These are phyloP conservation scores for Quercus mongolica DNA, from an alignment of 306 rosid species.

Conservation along the genomic window DNA sequence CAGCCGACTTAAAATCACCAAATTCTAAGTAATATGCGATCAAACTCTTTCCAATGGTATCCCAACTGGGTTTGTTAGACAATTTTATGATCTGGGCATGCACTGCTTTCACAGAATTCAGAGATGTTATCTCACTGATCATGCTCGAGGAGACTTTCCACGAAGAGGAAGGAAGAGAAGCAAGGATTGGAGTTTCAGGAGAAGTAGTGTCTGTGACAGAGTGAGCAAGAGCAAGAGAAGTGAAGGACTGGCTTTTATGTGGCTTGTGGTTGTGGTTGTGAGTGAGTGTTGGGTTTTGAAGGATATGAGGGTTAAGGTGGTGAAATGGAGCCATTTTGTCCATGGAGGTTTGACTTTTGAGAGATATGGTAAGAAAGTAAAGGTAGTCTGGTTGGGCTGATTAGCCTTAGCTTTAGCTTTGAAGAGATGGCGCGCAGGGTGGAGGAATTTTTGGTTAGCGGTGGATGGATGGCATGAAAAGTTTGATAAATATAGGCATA, in stretches of 20 bases:
- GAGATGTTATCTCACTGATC: constrained; percentile 29
- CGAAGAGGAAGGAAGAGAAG: constrained; percentile 32
- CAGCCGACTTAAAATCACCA: constrained; percentile 56
- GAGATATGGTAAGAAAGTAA: constrained; percentile 5
- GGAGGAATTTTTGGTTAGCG: neutral
- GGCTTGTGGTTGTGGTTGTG: constrained; percentile 18
- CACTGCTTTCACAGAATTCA: constrained; percentile 42
- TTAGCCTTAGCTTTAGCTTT: neutral
- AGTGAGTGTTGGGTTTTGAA: constrained; percentile 17
- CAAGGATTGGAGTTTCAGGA: neutral
- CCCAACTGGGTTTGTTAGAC: constrained; percentile 29
- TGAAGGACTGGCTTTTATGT: constrained; percentile 25
- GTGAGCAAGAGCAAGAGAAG: constrained; percentile 29
- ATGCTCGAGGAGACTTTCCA: constrained; percentile 22
- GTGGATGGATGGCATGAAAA: neutral
- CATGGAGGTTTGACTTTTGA: constrained; percentile 24
- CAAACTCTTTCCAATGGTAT: constrained; percentile 31
- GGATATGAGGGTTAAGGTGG: constrained; percentile 31
- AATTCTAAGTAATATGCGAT: constrained; percentile 47
- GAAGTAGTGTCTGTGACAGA: neutral
- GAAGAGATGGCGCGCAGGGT: neutral
- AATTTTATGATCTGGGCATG: constrained; percentile 60
- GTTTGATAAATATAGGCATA: neutral
- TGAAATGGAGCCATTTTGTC: constrained; percentile 39
- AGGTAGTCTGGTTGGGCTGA: constrained; percentile 6